Base-by-base conservation (phyloP, 2,329 filamentous ascomycete genomes). In the Trichoderma semiorbis region DNA sequence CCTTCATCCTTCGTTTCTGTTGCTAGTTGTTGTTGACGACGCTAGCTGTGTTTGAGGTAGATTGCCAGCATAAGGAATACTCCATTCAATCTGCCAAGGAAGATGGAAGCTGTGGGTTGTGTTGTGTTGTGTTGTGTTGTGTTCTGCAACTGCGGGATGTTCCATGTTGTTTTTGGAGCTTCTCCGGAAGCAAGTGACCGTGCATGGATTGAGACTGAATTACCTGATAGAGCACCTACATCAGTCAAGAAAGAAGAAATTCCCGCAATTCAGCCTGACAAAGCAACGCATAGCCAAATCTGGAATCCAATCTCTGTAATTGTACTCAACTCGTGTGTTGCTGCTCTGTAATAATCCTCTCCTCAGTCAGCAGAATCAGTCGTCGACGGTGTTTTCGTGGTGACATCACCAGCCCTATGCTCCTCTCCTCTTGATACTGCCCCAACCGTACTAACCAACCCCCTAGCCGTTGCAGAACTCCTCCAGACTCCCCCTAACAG, bases 381-480 rank as follows among this genome's bases (percentile, higher is more conserved):
- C 34, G 14, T 36, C 34, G 34, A 36, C 34, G 34, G 2, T 36
- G 34, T 36, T 36, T 36, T 21, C 18, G 14, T 21, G 30, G 28
- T 66, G 63, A 66, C 63, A 66, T 66, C 63, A 66, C 63, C 63
- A 66, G 63, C 63, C 63, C 32, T 66, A 66, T 43, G 60, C 60
- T 43, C 7, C 2, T 43, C 60, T 39, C 12, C 18, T 64, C 24
- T 39, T 16, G 61, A 32, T 58, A 58, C 34, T 67, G 50, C 64
- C 50, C 34, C 24, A 57, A 57, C 24, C 11, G 64, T 67, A 58
- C 64, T 67, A 67, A 39, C n/a, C 28, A 21, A 28, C 24, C 50
- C 21, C 50, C 24, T 16, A 55, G 50, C 55, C 55, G 28, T 28
- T 58, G 30, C 18, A 58, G 30, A 50, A 2, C 18, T n/a, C 26